Evolutionary conservation across 495 filamentous ascomycete genomes (phyloP), one percentile per base, ranked within the genome.

Genomic region (Chaetomidium leptoderma): DNA sequence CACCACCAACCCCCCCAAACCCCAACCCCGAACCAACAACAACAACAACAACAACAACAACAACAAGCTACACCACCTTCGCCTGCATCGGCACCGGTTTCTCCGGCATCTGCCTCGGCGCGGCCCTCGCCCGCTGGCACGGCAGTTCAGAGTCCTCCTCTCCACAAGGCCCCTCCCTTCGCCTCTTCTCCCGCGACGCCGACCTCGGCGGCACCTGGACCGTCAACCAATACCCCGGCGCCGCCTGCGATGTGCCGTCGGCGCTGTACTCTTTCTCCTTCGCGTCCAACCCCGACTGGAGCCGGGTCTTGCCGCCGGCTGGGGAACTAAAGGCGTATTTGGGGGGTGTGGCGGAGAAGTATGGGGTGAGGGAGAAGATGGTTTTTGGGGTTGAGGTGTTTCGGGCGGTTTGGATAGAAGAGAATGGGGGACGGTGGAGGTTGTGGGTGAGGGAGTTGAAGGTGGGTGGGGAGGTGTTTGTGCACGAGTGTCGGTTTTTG

Each of bases 171-270:
- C 16, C 21, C 42, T 27, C 23, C 43, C 26, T 48, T 4, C 29
- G 27, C 17, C 45, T 89, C 55, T 87, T 88, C 64, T 86, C 88
- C 3, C 70, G 80, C 29, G 77, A 83, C 55, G 68, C 78, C 2
- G 79, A 77, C 6, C 77, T 86, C 57, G 86, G 86, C 40, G 86
- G 86, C 16, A 87, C 85, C 13, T 89, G 86, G 86, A 80, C 76
- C 72, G 79, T 80, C 47, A 88, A 88, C 67, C 69, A 78, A 35
- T 89, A 88, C 67, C 86, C 86, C 2, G 86, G 60, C 32, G 43
- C 39, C 19, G 81, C 77, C 8, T 81, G 80, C 30, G 81, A 84
- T 2, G 47, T 77, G 1, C 69, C 66, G 9, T 40, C 35, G 0
- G 59, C 59, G 0, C 78, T 86, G 23, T 88, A 88, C 66, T 81